Evolutionary conservation across 495 filamentous ascomycete genomes (phyloP), one percentile per base, ranked within the genome.

Genomic region (Neurospora sp.): DNA sequence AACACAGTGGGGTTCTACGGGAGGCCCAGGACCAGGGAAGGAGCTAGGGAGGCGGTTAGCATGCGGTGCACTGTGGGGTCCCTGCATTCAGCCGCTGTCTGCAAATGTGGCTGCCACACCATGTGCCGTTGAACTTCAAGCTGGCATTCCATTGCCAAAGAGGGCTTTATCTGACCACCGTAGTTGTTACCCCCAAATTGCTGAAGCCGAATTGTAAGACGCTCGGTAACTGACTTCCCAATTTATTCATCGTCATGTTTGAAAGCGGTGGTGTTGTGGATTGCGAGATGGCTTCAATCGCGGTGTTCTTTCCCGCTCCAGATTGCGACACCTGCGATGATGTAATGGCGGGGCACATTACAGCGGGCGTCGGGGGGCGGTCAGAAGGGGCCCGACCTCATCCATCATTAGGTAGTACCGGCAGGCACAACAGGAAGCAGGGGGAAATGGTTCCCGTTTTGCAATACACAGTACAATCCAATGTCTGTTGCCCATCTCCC

Each of bases 291-390:
- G 48, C 11, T 23, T 59, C 23, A 59, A 31, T 31, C 23, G 27
- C 54, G 23, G 48, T 59, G 12, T 27, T 27, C 23, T 31, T 59
- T 27, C 20, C 46, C 10, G 46, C 46, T 27, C 46, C 10, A n/a
- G 37, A 6, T 20, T 20, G 39, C 18, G 11, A 16, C 16, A 46
- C n/a, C 27, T 72, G 69, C 71, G 44, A 74, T 76, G 75, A 76
- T 76, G 75, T 76, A 74, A 76, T 76, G 72, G 72, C 72, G 74
- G 73, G 75, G 75, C 70, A 70, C 23, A 14, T 35, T 14, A 31
- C 27, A 62, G 54, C 54, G 54, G 54, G 12, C 54, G 54, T 62
- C 54, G 54, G 5, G 37, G 37, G 54, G 27, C 27, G 54, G 54
- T 66, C 48, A 59, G 54, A 62, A 31, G 48, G 48, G 48, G 48